Evolutionary conservation across 2,329 filamentous ascomycete species (phyloP), one percentile per base, ranked within the genome.

Genomic region (Zalaria obscura): DNA sequence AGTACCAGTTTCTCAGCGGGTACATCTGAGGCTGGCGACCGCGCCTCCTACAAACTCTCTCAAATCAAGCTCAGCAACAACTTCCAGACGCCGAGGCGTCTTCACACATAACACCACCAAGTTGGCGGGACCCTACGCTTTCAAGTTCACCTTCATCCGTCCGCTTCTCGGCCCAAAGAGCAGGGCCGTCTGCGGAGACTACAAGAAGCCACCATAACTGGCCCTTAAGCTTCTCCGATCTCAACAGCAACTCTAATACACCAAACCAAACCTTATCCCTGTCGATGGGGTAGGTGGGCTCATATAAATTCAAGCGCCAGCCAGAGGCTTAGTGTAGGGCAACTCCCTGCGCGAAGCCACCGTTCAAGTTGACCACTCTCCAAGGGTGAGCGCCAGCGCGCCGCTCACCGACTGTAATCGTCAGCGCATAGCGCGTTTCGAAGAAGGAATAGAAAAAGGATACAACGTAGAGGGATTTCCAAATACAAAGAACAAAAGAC

Each of bases 121-220:
- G 78, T 93, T 93, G 86, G 86, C 85, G 85, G 83, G 82, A 74
- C 70, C 78, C 77, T 76, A 73, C 67, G 71, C 73, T 67, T 65
- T 73, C 66, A 68, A 75, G 68, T 76, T 83, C 64, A 80, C 78
- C 65, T 80, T 81, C 69, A 72, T 81, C 62, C 81, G 81, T 73
- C 88, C 86, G 76, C 84, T 93, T 70, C 80, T 89, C 65, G 86
- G 86, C 73, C 89, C 87, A 67, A 79, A 80, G 63, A 79, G 80
- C 73, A 85, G 87, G 87, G 87, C 93, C 78, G 89, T 89, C 66
- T 80, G 80, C 73, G 88, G 89, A 82, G 84, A 87, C 72, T 85
- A 91, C 73, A 91, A 87, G 73, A 89, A 93, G 70, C 89, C 91
- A 63, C 89, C 89, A 74, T 96, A 96, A 95, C 69, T 89, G 65